phyloP scores from a whole-genome alignment of 2,329 filamentous ascomycete species.

The Penicillium sclerotigenum region DNA sequence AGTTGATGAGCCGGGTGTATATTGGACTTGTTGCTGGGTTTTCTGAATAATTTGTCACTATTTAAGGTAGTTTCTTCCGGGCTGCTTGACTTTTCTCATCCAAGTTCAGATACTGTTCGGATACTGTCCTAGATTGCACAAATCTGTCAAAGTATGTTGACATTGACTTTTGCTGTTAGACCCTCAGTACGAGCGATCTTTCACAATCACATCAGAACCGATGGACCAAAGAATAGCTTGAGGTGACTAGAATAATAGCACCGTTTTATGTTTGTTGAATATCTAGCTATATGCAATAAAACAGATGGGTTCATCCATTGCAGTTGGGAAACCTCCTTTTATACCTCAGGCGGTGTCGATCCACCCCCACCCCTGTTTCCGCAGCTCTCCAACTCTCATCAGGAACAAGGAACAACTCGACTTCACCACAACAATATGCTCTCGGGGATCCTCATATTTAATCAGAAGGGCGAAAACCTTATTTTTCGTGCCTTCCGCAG shows the following conservation, averaged over 20 bases:
- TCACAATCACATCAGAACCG: conserved; percentile 20
- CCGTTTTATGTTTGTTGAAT: conserved; percentile 3
- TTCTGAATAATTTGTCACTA: too few relatives aligned
- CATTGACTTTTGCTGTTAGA: too few relatives aligned
- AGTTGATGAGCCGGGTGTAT: too few relatives aligned
- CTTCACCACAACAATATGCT: conserved; percentile 63
- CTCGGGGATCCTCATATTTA: conserved; percentile 96
- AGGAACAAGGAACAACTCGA: conserved; percentile 6
- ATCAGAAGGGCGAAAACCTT: conserved; percentile 99
- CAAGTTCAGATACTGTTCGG: not conserved
- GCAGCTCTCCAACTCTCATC: conserved; percentile 13
- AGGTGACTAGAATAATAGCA: conserved; percentile 17
- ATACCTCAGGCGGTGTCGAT: conserved; percentile 20
- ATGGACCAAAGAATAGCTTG: conserved; percentile 21
- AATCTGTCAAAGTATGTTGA: too few relatives aligned
- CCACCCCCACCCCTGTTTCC: conserved; percentile 14
- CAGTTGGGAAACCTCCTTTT: conserved; percentile 4
- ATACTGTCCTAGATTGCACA: conserved; percentile 16
- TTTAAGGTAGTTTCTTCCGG: not conserved
- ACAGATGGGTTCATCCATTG: not conserved
- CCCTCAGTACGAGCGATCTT: conserved; percentile 23
- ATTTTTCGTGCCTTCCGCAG: conserved; percentile 99
- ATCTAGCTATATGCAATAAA: conserved; percentile 13
- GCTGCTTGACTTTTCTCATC: not conserved
- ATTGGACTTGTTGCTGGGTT: too few relatives aligned